Evolutionary conservation across 345 rosid species (phyloP), one percentile per base, ranked within the genome.

Genomic region (Schrenkiella parvula): DNA sequence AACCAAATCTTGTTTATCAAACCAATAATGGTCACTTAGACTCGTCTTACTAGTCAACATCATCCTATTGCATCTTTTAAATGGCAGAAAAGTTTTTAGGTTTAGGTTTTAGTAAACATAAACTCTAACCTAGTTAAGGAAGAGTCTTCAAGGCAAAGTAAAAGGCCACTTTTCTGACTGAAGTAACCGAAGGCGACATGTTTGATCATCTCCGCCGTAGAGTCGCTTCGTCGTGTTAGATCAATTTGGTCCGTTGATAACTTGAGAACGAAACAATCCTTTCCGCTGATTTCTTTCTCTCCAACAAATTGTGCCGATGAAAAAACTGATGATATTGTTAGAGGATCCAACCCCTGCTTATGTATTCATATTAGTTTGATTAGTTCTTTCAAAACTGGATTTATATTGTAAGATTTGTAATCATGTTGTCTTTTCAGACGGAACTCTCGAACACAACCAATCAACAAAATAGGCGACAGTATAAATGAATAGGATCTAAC

Each of bases 151-250:
- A 76, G 75, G 66, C 66, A 69, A 15, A 76, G 15, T 76, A 95
- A 82, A 37, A 95, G 82, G 1, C 99, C 99, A 19, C 82, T 95
- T 77, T 87, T 84, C 53, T 95, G 99, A 84, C 99, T 87, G 82
- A 95, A 95, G 84, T 91, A 91, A 42, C 99, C 97, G 8, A 82
- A 89, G 1, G 84, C 82, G 1, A 82, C 85, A 42, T 95, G 99
- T 80, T 91, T 95, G 82, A 95, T 95, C 89, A 86, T 91, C 82
- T 95, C 99, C 1, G 99, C 99, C 0, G 93, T 81, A 66, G 81
- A 85, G 60, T 95, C 99, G 19, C 97, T 87, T 26, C 99, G 81
- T 29, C 82, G 82, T 4, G 87, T 75, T 37, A 95, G 65, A 73
- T 91, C 97, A 0, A 64, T 62, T 82, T 89, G 96, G 55, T 89